phyloP scores from a whole-genome alignment of 345 rosid species.

The Bretschneidera sinensis region DNA sequence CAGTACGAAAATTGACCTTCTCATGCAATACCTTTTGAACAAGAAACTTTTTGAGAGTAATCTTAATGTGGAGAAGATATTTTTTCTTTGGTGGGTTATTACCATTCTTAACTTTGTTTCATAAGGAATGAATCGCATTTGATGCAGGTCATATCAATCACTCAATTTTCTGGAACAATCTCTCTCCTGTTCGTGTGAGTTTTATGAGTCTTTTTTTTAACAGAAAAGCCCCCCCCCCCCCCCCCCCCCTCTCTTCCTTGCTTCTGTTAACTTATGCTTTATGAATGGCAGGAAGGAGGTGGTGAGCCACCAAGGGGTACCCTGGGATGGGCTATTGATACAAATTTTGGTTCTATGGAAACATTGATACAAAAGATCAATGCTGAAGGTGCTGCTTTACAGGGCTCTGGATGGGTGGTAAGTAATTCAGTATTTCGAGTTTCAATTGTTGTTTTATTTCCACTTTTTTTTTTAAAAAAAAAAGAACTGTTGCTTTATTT shows the following conservation, averaged over 20 bases:
- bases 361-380: slow-evolving; percentile 72
- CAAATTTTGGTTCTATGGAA: slow-evolving; percentile 77
- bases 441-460: too few relatives aligned
- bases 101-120: too few relatives aligned
- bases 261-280: slow-evolving; percentile 3
- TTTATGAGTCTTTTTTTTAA: not conserved
- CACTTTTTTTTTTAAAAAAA: too few relatives aligned
- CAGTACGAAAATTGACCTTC: too few relatives aligned
- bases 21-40: too few relatives aligned
- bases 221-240: too few relatives aligned
- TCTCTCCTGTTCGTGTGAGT: slow-evolving; percentile 64
- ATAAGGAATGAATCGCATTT: too few relatives aligned
- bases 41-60: too few relatives aligned
- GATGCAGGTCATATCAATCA: slow-evolving; percentile 85
- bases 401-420: slow-evolving; percentile 99
- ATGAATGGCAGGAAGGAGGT: slow-evolving; percentile 70
- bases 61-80: too few relatives aligned
- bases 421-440: slow-evolving; percentile 18
- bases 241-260: too few relatives aligned
- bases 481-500: too few relatives aligned
- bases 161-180: slow-evolving; percentile 92
- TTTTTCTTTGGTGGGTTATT: too few relatives aligned
- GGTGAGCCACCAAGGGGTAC: slow-evolving; percentile 83
- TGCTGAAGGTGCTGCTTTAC: slow-evolving; percentile 92
- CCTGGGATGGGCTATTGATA: slow-evolving; percentile 73